Evolutionary conservation across 2,329 filamentous ascomycete genomes (phyloP).

Genomic region (Stagonosporopsis vannaccii): DNA sequence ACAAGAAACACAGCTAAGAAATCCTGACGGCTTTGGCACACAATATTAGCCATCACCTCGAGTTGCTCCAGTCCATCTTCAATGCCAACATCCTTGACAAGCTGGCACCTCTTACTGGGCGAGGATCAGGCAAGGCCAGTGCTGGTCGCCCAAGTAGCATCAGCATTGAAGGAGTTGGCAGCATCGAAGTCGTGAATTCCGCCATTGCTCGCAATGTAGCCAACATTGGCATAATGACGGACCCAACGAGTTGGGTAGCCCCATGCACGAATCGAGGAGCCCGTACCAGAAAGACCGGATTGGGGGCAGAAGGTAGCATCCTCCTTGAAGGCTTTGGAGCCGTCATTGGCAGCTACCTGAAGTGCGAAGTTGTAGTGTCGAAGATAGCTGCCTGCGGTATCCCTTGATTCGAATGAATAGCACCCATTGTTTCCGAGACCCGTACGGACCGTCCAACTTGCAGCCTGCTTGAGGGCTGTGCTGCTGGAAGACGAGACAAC

Average conservation of each 20-base stretch:
- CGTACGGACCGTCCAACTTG: constrained; percentile 65
- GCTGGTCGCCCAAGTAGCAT: constrained; percentile 56
- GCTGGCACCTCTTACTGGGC: background rate
- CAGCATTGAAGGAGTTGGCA: constrained; percentile 58
- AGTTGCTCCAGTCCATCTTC: background rate
- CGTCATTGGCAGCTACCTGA: constrained; percentile 59
- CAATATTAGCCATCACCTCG: background rate
- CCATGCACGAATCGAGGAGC: constrained; percentile 64
- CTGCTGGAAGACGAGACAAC: constrained; percentile 62
- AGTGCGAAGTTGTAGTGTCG: constrained; percentile 64
- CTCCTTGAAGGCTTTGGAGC: constrained; percentile 64
- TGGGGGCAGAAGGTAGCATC: constrained; percentile 70
- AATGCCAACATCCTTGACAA: background rate
- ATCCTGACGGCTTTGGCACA: background rate
- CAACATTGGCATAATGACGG: constrained; percentile 60
- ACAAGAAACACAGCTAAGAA: background rate
- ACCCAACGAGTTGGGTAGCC: constrained; percentile 66
- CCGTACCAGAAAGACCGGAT: constrained; percentile 59
- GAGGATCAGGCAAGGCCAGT: constrained; percentile 3
- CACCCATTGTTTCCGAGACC: constrained; percentile 66
- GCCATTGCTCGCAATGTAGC: constrained; percentile 62
- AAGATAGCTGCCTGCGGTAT: constrained; percentile 66
- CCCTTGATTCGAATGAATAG: constrained; percentile 67
- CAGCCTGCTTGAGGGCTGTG: constrained; percentile 59
- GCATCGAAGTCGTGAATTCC: constrained; percentile 64